Base-by-base conservation (phyloP, 1,284 basidiomycete genomes). In the Cystobasidium sp. region DNA sequence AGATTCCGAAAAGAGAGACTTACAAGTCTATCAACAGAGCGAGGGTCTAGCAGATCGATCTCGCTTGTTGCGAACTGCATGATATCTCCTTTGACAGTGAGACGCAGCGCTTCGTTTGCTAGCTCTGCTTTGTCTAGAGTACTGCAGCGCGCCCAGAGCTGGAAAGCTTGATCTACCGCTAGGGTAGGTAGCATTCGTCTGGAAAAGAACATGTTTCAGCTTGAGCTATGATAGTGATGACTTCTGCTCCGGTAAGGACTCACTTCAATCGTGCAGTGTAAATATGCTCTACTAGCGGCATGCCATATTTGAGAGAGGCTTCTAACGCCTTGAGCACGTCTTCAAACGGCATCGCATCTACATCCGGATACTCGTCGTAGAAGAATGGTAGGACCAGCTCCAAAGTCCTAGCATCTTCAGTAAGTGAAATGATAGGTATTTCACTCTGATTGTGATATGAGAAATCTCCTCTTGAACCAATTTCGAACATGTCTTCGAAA, bases 401-500 rank as follows among this genome's bases (percentile, higher is more conserved):
- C 12, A 73, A 41, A 43, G 62, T 73, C 20, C 39, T 39, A 44
- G 62, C 62, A 59, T 56, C 55, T 53, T 73, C 70, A 37, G 70
- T 37, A 9, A 73, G 63, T 31, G 62, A 24, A 24, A 73, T 52
- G 39, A 59, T 59, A 16, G 70, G 62, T 46, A 59, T 51, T 39
- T 56, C 70, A 31, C n/a, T 65, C 62, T 64, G 39, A 18, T 71
- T 58, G 41, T 70, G 20, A 10, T n/a, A 18, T 9, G 24, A 14
- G 1, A 37, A 10, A 12, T 63, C 22, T n/a, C 18, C 31, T 53
- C 20, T 18, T 16, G 62, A 46, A 20, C 62, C 70, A 39, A 73
- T 73, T 53, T 73, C 70, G 49, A 73, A 73, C 70, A 73, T 73
- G 31, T 73, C 70, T 49, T 62, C 59, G 31, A 73, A 73, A 16